Percentiles rank a stretch among this genome's conserved stretches.
Evolutionary conservation across 176 grass and related monocot genomes (phyloP).

Genomic region (Eragrostis nindensis): DNA sequence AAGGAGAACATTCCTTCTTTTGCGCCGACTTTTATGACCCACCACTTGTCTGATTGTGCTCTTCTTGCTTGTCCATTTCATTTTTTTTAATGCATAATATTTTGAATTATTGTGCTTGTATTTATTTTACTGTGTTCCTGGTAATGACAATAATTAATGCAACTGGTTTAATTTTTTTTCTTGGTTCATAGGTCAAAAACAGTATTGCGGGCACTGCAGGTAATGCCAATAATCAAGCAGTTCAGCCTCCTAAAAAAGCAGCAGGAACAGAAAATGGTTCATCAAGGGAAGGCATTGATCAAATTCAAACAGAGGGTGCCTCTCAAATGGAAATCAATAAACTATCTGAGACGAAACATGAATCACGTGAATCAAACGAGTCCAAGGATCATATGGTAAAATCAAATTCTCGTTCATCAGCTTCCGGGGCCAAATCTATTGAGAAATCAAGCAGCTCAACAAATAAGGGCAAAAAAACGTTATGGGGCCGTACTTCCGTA

Average conservation of each 20-base stretch:
- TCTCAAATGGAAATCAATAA: slow-evolving; percentile 21
- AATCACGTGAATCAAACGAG: slow-evolving; percentile 46
- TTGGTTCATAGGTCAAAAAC: slow-evolving; percentile 35
- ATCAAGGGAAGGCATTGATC: slow-evolving; percentile 24
- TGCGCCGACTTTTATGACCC: slow-evolving; percentile 29
- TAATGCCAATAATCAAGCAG: slow-evolving; percentile 37
- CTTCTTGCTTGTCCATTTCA: slow-evolving; percentile 19
- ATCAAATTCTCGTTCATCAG: slow-evolving; percentile 43
- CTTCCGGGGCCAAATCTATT: slow-evolving; percentile 44
- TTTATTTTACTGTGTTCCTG: not conserved
- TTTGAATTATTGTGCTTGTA: not conserved
- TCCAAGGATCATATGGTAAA: slow-evolving; percentile 46
- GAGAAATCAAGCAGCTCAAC: slow-evolving; percentile 49
- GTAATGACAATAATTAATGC: not conserved
- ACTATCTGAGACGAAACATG: slow-evolving; percentile 17
- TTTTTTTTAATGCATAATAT: not conserved
- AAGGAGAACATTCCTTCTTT: not conserved
- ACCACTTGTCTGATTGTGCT: not conserved
- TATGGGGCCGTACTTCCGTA: slow-evolving; percentile 95
- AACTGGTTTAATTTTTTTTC: slow-evolving; percentile 26
- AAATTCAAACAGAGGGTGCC: slow-evolving; percentile 29
- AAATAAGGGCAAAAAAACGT: slow-evolving; percentile 51
- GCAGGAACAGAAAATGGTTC: slow-evolving; percentile 34
- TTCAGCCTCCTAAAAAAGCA: slow-evolving; percentile 27
- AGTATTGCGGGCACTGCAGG: slow-evolving; percentile 34